A percentile compares a stretch with the other conserved stretches of the same genome.
Conservation (phyloP, 371 early-diverging fungal genomes). For the Mortierella sp. region DNA sequence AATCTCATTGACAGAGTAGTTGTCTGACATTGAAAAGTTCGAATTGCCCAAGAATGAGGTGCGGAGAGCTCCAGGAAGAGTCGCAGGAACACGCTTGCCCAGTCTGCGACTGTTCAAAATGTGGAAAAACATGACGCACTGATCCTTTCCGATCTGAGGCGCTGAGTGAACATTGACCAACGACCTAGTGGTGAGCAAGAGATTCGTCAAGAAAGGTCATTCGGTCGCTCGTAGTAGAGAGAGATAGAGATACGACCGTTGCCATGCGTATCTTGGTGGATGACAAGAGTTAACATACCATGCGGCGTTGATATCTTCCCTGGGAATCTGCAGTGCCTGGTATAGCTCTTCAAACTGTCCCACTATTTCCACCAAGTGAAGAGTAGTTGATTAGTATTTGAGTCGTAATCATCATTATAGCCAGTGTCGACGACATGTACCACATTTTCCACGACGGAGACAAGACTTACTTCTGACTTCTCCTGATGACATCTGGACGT, state of each 20-base stretch:
- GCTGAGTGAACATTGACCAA: conserved; percentile 75
- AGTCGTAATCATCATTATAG: too few relatives aligned
- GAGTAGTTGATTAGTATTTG: neutral
- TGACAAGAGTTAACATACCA: conserved; percentile 58
- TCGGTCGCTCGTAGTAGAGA: neutral
- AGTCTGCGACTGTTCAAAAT: conserved; percentile 72
- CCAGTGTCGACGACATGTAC: neutral
- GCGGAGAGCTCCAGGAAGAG: conserved; percentile 52
- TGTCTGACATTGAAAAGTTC: conserved; percentile 52
- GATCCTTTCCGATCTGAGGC: conserved; percentile 74
- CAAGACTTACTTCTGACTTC: conserved; percentile 73
- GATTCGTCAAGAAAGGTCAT: neutral
- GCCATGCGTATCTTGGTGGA: too few relatives aligned
- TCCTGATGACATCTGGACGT: conserved; percentile 68
- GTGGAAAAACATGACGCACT: conserved; percentile 73
- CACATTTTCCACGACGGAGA: too few relatives aligned
- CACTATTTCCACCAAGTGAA: conserved; percentile 57
- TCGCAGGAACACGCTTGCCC: conserved; percentile 59
- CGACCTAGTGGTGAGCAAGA: conserved; percentile 56
- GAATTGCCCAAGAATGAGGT: conserved; percentile 59
- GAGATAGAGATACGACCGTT: neutral
- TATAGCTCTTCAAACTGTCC: conserved; percentile 75
- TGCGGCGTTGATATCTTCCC: conserved; percentile 72
- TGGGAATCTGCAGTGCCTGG: conserved; percentile 68
- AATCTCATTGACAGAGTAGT: conserved; percentile 44